Conservation (phyloP, 176 grass and related monocot genomes). For the Cenchrus americanus region DNA sequence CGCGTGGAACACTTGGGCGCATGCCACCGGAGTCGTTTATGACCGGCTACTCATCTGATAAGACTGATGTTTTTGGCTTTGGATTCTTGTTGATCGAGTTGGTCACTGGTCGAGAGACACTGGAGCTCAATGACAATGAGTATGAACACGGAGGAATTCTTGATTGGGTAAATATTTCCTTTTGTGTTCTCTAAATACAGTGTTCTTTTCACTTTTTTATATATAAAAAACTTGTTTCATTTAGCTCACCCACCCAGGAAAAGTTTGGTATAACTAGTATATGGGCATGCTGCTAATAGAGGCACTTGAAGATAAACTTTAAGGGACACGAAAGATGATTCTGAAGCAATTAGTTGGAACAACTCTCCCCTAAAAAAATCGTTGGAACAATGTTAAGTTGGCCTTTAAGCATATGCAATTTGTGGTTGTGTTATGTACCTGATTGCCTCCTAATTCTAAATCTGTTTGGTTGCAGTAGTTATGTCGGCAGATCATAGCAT, state of each 20-base stretch:
- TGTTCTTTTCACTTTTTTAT: not conserved
- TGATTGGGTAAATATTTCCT: slow-evolving; percentile 60
- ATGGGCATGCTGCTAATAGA: too few species aligned
- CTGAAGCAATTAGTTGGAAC: not conserved
- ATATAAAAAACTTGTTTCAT: not conserved
- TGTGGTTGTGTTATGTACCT: not conserved
- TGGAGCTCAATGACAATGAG: slow-evolving; percentile 57
- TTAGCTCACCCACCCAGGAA: not conserved
- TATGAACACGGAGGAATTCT: slow-evolving; percentile 65
- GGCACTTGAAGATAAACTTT: not conserved
- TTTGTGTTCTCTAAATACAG: not conserved
- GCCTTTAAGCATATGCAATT: not conserved
- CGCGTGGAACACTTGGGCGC: slow-evolving; percentile 71
- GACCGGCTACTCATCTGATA: slow-evolving; percentile 68
- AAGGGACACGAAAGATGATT: not conserved
- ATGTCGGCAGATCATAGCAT: not conserved
- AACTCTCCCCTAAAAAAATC: not conserved
- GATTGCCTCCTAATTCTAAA: not conserved
- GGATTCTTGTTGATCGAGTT: slow-evolving; percentile 77
- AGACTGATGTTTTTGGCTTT: slow-evolving; percentile 86
- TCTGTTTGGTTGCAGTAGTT: not conserved
- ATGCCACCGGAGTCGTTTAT: slow-evolving; percentile 72
- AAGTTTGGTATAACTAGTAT: not conserved
- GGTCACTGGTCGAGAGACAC: slow-evolving; percentile 65
- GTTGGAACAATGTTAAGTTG: not conserved